Base-by-base conservation (phyloP, 2,329 filamentous ascomycete genomes). In the Alternaria arbusti region DNA sequence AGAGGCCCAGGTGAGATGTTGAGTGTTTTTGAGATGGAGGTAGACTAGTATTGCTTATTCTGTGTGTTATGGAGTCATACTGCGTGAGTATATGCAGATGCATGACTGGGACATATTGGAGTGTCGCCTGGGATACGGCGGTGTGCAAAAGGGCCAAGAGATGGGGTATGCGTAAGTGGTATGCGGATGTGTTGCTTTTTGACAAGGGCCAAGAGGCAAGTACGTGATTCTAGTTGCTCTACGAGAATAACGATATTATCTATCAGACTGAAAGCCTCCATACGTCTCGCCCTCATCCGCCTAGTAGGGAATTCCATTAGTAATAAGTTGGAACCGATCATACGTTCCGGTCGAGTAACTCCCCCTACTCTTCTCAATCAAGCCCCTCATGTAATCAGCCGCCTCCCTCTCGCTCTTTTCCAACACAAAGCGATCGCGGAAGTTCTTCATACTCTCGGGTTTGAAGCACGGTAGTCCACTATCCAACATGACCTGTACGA, bases 381-480 rank as follows among this genome's bases (percentile, higher is more conserved):
- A 84, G 58, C 92, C 92, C 70, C 90, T 89, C 89, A 99, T 97
- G 73, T 96, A 97, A 65, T 97, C 94, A 1, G 95, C 96, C 0
- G 96, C 96, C 81, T 99, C 96, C 51, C 93, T 87, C 81, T 99
- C 96, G 59, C 84, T 93, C 85, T 91, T 94, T 61, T 98, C 96
- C 59, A 97, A 84, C 62, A 97, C 95, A 80, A 99, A 98, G 13
- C 96, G 85, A 73, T 97, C 93, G 67, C 89, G 89, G 83, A 99
- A 97, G 81, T 97, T 93, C 80, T 91, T 89, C 65, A 99, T 91
- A 12, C 92, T 97, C 80, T 97, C 93, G 0, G 95, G 94, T 82
- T 97, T 98, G 86, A 99, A 99, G 83, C 96, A 99, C 7, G 96
- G 96, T 73, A 99, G 81, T 0, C 96, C 96, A 70, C 91, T 96